phyloP scores from a whole-genome alignment of 2,329 filamentous ascomycete species.

The Calycina herbarum region DNA sequence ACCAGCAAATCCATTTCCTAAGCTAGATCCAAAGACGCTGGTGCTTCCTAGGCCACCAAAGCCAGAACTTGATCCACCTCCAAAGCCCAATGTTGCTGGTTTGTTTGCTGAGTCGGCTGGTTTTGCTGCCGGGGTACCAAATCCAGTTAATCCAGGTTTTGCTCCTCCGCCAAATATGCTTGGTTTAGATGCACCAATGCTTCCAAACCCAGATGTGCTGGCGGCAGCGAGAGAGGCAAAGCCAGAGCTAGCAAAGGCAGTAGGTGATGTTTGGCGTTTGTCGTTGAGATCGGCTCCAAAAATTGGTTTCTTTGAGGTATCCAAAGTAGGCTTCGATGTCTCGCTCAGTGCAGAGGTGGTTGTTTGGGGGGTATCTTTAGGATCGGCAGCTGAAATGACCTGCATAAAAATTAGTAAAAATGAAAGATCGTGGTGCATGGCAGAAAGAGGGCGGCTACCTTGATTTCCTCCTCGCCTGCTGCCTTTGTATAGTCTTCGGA shows the following conservation, averaged over 20 bases:
- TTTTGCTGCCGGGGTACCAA: slow-evolving; percentile 43
- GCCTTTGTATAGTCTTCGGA: slow-evolving; percentile 35
- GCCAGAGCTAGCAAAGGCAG: slow-evolving; percentile 67
- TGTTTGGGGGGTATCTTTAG: slow-evolving; percentile 10
- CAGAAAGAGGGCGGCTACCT: slow-evolving; percentile 23
- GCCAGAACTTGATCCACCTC: slow-evolving; percentile 37
- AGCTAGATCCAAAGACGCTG: slow-evolving; percentile 43
- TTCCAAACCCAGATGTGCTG: slow-evolving; percentile 63
- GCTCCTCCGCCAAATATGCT: slow-evolving; percentile 49
- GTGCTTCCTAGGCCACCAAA: slow-evolving; percentile 42
- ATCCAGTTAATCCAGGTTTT: slow-evolving; percentile 44
- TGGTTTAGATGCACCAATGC: slow-evolving; percentile 50
- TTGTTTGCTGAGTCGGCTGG: slow-evolving; percentile 18
- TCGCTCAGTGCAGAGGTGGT: slow-evolving; percentile 13
- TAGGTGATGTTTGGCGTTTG: slow-evolving; percentile 50
- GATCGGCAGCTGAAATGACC: slow-evolving; percentile 15
- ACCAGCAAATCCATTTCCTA: slow-evolving; percentile 44
- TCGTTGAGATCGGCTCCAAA: slow-evolving; percentile 29
- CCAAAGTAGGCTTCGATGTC: slow-evolving; percentile 18
- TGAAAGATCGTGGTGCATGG: not conserved
- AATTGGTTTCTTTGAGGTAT: slow-evolving; percentile 21
- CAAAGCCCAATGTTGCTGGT: slow-evolving; percentile 37
- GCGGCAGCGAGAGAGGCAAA: slow-evolving; percentile 66
- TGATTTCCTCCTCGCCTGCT: slow-evolving; percentile 29
- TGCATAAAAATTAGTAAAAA: slow-evolving; percentile 19